Evolutionary conservation across 2,329 filamentous ascomycete genomes (phyloP).

Genomic region (Chaetomiaceae sp.): DNA sequence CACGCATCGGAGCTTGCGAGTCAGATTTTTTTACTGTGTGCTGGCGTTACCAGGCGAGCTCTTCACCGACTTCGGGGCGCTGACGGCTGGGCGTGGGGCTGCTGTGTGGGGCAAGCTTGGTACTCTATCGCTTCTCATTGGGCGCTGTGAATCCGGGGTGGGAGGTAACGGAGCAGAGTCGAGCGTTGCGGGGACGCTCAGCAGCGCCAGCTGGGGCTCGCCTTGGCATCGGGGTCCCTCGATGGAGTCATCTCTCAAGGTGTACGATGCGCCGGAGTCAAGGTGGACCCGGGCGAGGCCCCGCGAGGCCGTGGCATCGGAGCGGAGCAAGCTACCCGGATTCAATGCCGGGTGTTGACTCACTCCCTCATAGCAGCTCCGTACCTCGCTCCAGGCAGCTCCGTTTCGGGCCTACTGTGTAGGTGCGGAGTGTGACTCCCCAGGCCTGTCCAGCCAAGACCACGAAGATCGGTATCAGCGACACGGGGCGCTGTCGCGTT

Average conservation of each 20-base stretch:
- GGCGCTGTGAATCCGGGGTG: constrained; percentile 9
- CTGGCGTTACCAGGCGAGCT: constrained; percentile 11
- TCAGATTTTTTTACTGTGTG: constrained; percentile 18
- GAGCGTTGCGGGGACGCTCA: neutral
- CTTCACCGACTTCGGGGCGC: constrained; percentile 19
- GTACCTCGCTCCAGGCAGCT: too few relatives aligned
- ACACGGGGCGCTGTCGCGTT: too few relatives aligned
- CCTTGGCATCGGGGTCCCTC: neutral
- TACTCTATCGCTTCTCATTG: constrained; percentile 1
- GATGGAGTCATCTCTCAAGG: neutral
- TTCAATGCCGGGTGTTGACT: constrained; percentile 1
- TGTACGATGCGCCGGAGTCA: neutral
- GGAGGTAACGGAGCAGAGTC: neutral
- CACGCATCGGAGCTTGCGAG: constrained; percentile 19
- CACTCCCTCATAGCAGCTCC: too few relatives aligned
- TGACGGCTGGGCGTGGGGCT: constrained; percentile 1
- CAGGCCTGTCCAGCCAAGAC: too few relatives aligned
- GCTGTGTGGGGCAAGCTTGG: neutral
- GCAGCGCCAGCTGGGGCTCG: neutral
- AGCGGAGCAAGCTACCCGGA: neutral
- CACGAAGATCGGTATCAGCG: too few relatives aligned
- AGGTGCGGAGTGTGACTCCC: too few relatives aligned
- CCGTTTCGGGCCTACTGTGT: too few relatives aligned
- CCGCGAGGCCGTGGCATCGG: neutral
- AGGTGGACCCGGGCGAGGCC: neutral